Evolutionary conservation across 768 basidiomycete species (phyloP), one percentile per base, ranked within the genome.

Genomic region (Leccinum aurantiacum): DNA sequence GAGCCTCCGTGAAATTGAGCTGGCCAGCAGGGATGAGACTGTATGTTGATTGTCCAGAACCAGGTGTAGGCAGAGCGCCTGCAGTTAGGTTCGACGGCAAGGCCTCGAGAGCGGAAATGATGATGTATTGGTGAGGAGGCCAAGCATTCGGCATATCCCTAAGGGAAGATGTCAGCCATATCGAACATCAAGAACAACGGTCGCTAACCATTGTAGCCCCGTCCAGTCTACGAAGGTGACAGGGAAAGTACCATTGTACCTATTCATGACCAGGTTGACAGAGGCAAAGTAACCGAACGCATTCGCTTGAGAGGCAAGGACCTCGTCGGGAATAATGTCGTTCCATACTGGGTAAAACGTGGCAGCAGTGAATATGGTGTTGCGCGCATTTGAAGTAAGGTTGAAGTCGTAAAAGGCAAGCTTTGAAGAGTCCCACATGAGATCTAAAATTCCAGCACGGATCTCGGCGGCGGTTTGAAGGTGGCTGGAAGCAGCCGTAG

Each of bases 381-480:
- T 87, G 55, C 89, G 84, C 14, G 82, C 69, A 53, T 87, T 85
- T 3, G 86, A 81, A 7, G 84, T 87, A 44, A 88, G 72, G 71
- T 93, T 92, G 75, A 90, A 97, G 74, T 96, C 95, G 67, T 95
- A 95, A 75, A 95, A 96, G 0, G 89, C 89, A n/a, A 93, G 78
- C 78, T 90, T 91, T 8, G 77, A 74, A 0, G 84, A 64, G 69
- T 96, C 90, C 94, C 95, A 97, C 74, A 85, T 79, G 9, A 97
- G 82, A 71, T 98, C 95, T 37, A 97, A 76, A 60, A 97, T 84
- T 1, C 87, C 94, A 22, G 75, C 79, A 59, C 84, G 83, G 47
- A 93, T 75, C 8, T 76, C 73, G 0, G 79, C 72, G 0, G 93
- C 92, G 3, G 81, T 78, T 24, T 78, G 65, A 17, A 72, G 77